Evolutionary conservation across 1,139 yeast genomes (phyloP), one percentile per base, ranked within the genome.

Genomic region (Suhomyces taliae): DNA sequence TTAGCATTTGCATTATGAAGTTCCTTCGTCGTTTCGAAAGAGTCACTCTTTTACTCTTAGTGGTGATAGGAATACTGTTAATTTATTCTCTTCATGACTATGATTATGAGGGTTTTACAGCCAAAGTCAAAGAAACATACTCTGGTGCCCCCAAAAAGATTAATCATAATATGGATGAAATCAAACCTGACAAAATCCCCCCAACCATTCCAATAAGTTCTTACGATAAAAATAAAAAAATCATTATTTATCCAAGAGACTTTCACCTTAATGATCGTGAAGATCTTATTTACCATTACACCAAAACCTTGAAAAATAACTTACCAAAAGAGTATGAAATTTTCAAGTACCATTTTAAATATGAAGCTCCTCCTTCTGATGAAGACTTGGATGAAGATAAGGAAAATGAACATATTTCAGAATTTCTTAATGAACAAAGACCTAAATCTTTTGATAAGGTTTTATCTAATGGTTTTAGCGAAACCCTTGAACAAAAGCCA

Each of bases 231-330:
- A 8, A 27, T 15, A 34, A 34, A 10, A 45, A 45, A 15, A 36
- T 45, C 47, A 45, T 45, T 44, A 45, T 45, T 26, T 45, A 37
- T 27, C 47, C 47, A 11, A 35, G 47, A 8, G 26, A 31, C 15
- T 45, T 45, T 37, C 33, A 32, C 35, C 11, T 44, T 24, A 31
- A 15, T 31, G 14, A 37, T n/a, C n/a, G 39, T 31, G 41, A 34
- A 2, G 34, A 29, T 31, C 38, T 45, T 39, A n/a, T 14, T 7
- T 9, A 35, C 15, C 42, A 45, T 42, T 45, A 45, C 42, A 34
- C 40, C 34, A n/a, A 37, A 7, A 37, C 24, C 10, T 15, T 45
- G 41, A 39, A 42, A 27, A 29, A 35, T n/a, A 24, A 11, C 26
- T 36, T 45, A n/a, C 44, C 41, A 4, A 33, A 24, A 6, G 8